These are phyloP conservation scores for Ophiocordyceps polyrhachis-furcata DNA, from an alignment of 2,329 filamentous ascomycete species.

Conservation along the genomic window DNA sequence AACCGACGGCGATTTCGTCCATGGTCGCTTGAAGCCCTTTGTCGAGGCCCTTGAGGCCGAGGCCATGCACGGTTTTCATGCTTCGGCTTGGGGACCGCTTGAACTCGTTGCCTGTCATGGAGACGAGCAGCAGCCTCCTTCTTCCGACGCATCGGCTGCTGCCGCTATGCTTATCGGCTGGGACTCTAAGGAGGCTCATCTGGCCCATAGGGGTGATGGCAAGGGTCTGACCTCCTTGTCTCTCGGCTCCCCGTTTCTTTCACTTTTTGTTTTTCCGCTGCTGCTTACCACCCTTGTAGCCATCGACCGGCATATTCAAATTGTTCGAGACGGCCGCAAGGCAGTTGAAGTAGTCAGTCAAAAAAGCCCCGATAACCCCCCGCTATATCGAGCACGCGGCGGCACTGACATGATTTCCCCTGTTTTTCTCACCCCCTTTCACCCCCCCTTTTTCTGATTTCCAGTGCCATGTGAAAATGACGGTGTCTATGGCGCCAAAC, in stretches of 20 bases:
- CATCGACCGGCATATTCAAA: conserved; percentile 17
- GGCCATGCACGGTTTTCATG: conserved; percentile 12
- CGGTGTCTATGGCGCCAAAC: conserved; percentile 1
- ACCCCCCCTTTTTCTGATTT: neutral
- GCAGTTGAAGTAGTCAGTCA: conserved; percentile 12
- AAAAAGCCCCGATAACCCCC: too few species aligned
- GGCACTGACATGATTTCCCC: too few species aligned
- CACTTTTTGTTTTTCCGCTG: neutral
- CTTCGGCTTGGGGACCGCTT: conserved; percentile 15
- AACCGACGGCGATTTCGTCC: conserved; percentile 12
- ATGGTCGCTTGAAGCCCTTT: conserved; percentile 13
- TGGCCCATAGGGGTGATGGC: conserved; percentile 12
- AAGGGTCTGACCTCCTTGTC: conserved; percentile 9
- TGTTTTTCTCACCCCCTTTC: too few species aligned
- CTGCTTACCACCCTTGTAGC: conserved; percentile 6
- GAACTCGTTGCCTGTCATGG: conserved; percentile 4
- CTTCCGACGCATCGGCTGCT: conserved; percentile 11
- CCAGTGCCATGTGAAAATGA: conserved; percentile 12
- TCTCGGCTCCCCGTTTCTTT: neutral
- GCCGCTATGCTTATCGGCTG: conserved; percentile 18
- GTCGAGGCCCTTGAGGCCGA: conserved; percentile 7
- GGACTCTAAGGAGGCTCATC: conserved; percentile 20
- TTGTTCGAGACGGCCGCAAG: conserved; percentile 12
- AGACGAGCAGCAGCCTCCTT: neutral
- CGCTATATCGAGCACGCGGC: too few species aligned